Evolutionary conservation across 2,329 filamentous ascomycete species (phyloP), one percentile per base, ranked within the genome.

Genomic region (Phialophora verrucosa): DNA sequence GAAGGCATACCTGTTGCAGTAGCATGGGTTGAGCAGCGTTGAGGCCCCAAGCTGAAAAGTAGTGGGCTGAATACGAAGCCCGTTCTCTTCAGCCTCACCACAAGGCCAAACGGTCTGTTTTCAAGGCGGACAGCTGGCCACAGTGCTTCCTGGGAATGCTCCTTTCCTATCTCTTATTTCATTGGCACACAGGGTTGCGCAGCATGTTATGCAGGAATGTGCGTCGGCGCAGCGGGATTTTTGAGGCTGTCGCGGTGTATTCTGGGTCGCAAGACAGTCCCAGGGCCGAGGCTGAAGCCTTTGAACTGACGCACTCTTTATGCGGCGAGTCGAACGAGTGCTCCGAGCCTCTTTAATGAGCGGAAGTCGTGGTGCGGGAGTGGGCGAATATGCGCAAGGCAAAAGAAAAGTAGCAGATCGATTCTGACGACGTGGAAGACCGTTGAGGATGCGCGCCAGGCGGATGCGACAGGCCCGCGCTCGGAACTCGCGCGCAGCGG

Each of bases 101-200:
- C 55, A 47, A 47, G 23, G 32, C 57, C 35, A 25, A 23, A n/a
- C 12, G 27, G 20, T 20, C 35, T 50, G 20, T 50, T 35, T 50
- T 29, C 23, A 23, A 38, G 42, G 12, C 31, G 14, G 27, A 50
- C 20, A 47, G 56, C 23, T 53, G 27, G 23, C 20, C 31, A 35
- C 12, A 38, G 31, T 35, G 50, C 29, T 25, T 25, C 17, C 31
- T 27, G 12, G 49, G 10, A 17, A 27, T 23, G 20, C 51, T 61
- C 47, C 47, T 42, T 20, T 63, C 59, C 66, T 65, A 68, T 63
- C 66, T 68, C 62, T 68, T 68, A 42, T 25, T 62, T 29, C 35
- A 31, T 25, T 53, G 32, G 55, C 38, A 51, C 27, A 32, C 44
- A 53, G 59, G 25, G 29, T 44, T 62, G 63, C 66, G 55, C 57